These are phyloP conservation scores for Blastocystis sp. DNA, from an alignment of 352 stramenopile genomes.

Conservation along the genomic window DNA sequence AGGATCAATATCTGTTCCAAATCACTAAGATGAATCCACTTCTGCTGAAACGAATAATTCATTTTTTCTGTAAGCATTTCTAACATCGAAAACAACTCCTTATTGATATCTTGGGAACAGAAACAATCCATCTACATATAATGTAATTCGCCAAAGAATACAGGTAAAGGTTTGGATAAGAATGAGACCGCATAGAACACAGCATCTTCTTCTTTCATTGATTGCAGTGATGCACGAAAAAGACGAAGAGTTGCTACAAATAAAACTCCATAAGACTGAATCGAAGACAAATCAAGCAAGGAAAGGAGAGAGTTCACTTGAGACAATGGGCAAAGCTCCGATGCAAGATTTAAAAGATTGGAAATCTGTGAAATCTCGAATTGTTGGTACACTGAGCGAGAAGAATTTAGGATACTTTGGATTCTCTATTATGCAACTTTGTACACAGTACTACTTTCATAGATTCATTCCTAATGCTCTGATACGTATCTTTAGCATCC, in stretches of 20 bases:
- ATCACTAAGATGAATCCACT: neutral
- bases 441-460: neutral
- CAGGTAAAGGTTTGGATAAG: neutral
- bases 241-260: neutral
- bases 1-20: neutral
- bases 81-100: neutral
- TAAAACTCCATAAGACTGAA: neutral
- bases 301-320: neutral
- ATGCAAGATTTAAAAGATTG: neutral
- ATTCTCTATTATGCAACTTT: neutral
- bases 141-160: neutral
- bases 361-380: neutral
- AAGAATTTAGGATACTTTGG: neutral
- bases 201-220: neutral
- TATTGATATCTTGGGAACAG: neutral
- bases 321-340: neutral
- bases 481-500: neutral
- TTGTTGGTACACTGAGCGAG: neutral
- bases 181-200: neutral
- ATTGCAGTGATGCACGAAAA: neutral
- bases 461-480: neutral
- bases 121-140: neutral
- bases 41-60: neutral
- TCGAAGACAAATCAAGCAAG: neutral
- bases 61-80: neutral